These are phyloP conservation scores for Emergomyces orientalis DNA, from an alignment of 2,329 filamentous ascomycete species.

Conservation along the genomic window DNA sequence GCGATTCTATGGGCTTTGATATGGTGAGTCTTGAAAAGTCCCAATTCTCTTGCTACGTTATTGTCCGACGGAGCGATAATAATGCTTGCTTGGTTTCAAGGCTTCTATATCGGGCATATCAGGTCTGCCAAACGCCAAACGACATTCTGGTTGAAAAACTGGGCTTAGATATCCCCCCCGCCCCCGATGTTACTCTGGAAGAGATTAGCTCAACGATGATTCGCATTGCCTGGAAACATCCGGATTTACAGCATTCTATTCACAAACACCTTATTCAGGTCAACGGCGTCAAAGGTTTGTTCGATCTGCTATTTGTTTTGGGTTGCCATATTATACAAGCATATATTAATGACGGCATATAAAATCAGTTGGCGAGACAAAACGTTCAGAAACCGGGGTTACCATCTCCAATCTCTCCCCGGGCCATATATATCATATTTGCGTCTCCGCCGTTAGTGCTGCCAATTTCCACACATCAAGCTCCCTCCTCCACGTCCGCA, in stretches of 20 bases:
- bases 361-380: conserved; percentile 67
- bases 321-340: conserved; percentile 13
- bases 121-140: conserved; percentile 82
- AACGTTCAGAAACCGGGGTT: conserved; percentile 72
- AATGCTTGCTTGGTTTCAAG: conserved; percentile 35
- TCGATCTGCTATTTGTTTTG: conserved; percentile 6
- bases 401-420: conserved; percentile 82
- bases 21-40: conserved; percentile 31
- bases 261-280: conserved; percentile 86
- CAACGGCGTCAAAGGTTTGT: conserved; percentile 75
- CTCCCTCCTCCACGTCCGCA: conserved; percentile 72
- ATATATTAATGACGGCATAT: not conserved
- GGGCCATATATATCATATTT: conserved; percentile 83
- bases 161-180: conserved; percentile 84
- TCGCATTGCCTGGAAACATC: conserved; percentile 81
- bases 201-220: conserved; percentile 81
- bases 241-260: conserved; percentile 56
- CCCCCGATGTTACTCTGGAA: conserved; percentile 81
- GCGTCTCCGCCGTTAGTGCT: conserved; percentile 81
- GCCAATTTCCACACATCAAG: conserved; percentile 91
- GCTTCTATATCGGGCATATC: conserved; percentile 76
- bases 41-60: not conserved
- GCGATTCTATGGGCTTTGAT: conserved; percentile 42
- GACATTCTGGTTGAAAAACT: conserved; percentile 84
- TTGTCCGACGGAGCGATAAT: not conserved